A percentile compares a stretch with the other conserved stretches of the same genome.
These are phyloP conservation scores for Lentinus brumalis DNA, from an alignment of 768 basidiomycete species.

Conservation along the genomic window DNA sequence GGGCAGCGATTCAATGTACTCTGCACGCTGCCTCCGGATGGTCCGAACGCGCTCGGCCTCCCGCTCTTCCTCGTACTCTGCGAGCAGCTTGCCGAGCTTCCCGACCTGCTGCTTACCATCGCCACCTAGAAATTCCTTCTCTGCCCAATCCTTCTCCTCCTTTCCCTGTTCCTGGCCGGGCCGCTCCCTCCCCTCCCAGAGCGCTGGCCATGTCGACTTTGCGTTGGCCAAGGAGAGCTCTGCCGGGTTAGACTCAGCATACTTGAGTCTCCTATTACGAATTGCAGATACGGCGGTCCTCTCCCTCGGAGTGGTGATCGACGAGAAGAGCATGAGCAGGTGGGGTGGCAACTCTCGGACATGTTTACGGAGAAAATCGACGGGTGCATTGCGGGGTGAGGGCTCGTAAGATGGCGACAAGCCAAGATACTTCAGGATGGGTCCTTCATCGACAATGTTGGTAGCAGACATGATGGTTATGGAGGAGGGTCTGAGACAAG, in stretches of 20 bases:
- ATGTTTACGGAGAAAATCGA: conserved; percentile 64
- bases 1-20: conserved; percentile 52
- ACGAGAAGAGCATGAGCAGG: conserved; percentile 47
- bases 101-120: conserved; percentile 59
- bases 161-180: conserved; percentile 52
- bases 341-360: conserved; percentile 68
- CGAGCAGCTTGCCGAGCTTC: conserved; percentile 65
- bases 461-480: conserved; percentile 5
- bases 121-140: conserved; percentile 60
- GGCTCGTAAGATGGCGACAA: conserved; percentile 62
- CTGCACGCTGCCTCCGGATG: conserved; percentile 45
- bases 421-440: conserved; percentile 52
- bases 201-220: conserved; percentile 58
- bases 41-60: conserved; percentile 61
- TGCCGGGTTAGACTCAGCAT: conserved; percentile 53
- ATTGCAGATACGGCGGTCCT: conserved; percentile 64
- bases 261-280: conserved; percentile 73
- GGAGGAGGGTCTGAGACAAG: neutral
- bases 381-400: conserved; percentile 56
- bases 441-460: neutral
- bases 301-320: conserved; percentile 56
- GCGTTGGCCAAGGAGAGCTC: conserved; percentile 59
- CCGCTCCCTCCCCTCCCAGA: conserved; percentile 64
- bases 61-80: conserved; percentile 77
- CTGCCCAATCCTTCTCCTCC: conserved; percentile 74